A percentile compares a stretch with the other conserved stretches of the same genome.
Evolutionary conservation across 2,329 filamentous ascomycete genomes (phyloP).

Genomic region (Cladosporium colombiae): DNA sequence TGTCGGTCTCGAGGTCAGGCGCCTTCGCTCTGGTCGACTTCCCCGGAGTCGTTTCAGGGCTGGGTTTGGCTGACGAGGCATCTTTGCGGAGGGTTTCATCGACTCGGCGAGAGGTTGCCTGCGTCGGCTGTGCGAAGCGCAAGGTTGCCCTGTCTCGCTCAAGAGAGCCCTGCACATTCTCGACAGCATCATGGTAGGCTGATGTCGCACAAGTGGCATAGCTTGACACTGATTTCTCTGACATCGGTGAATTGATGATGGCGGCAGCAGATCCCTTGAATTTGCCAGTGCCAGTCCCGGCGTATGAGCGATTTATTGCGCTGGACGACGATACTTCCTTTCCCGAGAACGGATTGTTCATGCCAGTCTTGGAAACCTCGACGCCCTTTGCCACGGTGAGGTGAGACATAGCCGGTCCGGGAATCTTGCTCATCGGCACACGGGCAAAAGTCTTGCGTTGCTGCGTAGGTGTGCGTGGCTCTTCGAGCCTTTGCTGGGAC

Average conservation of each 20-base stretch:
- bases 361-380: background rate
- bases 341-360: background rate
- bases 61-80: constrained; percentile 12
- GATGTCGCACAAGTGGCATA: background rate
- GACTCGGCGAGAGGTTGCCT: constrained; percentile 29
- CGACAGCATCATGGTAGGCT: constrained; percentile 9
- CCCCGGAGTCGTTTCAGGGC: constrained; percentile 22
- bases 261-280: background rate
- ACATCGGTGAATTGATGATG: background rate
- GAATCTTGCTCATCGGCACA: background rate
- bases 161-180: background rate
- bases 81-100: constrained; percentile 31
- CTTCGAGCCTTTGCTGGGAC: background rate
- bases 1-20: constrained; percentile 24
- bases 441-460: background rate
- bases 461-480: background rate
- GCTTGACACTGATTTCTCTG: background rate
- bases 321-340: background rate
- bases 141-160: constrained; percentile 18
- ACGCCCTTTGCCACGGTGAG: background rate
- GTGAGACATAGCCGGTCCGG: background rate
- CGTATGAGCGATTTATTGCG: background rate
- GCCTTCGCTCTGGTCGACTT: constrained; percentile 27
- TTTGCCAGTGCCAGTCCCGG: background rate
- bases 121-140: constrained; percentile 36